Conservation (phyloP, 176 grass and related monocot genomes). For the Raddia guianensis region DNA sequence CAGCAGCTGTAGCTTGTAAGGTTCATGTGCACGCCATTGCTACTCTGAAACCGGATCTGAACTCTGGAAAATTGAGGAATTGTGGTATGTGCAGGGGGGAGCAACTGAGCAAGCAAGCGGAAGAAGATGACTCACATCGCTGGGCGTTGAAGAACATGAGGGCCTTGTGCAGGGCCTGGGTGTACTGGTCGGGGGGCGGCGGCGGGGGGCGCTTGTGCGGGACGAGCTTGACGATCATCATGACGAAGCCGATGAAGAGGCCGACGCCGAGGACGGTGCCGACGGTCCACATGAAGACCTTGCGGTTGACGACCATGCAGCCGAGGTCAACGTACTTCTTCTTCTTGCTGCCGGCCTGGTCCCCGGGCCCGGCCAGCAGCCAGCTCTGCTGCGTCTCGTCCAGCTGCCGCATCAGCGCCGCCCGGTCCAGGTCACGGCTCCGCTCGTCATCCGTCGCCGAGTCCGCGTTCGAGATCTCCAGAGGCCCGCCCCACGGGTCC, state of each 20-base stretch:
- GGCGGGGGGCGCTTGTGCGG: constrained; percentile 68
- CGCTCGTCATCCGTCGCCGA: constrained; percentile 91
- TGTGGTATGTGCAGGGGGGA: neutral
- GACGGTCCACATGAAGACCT: constrained; percentile 89
- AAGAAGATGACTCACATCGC: constrained; percentile 63
- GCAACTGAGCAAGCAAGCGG: too few relatives aligned
- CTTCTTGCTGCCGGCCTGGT: constrained; percentile 76
- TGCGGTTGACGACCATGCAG: constrained; percentile 80
- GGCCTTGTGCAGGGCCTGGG: constrained; percentile 84
- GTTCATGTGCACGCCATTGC: neutral
- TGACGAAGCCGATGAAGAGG: constrained; percentile 73
- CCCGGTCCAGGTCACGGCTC: constrained; percentile 82
- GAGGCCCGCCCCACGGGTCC: constrained; percentile 87
- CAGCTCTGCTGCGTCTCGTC: constrained; percentile 98
- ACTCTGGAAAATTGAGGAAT: neutral
- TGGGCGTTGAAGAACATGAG: constrained; percentile 99
- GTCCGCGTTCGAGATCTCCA: constrained; percentile 87
- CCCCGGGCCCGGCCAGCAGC: constrained; percentile 73
- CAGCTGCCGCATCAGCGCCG: constrained; percentile 76
- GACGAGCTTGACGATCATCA: constrained; percentile 88
- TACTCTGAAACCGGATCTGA: constrained; percentile 43
- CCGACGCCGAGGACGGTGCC: constrained; percentile 75
- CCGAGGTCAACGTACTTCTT: constrained; percentile 83
- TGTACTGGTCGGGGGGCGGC: constrained; percentile 73
- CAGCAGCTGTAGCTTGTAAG: neutral